Percentiles rank a stretch among this genome's conserved stretches.
phyloP scores from a whole-genome alignment of 441 rosid species.

The Gossypium laxum region DNA sequence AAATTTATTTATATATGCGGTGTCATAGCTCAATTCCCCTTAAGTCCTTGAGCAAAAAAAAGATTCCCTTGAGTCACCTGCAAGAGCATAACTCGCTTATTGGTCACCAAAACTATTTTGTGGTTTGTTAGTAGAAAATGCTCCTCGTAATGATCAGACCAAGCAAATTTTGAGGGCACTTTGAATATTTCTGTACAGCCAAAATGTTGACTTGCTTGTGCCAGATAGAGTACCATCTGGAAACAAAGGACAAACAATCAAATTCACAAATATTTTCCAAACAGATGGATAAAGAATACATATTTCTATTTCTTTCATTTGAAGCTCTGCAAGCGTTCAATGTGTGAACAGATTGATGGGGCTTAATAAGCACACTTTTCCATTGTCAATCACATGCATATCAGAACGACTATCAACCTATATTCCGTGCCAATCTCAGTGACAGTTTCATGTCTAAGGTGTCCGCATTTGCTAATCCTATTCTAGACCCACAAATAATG shows the following conservation, averaged over 20 bases:
- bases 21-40: conserved; percentile 10
- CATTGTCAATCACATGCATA: neutral
- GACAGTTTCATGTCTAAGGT: neutral
- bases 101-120: conserved; percentile 71
- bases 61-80: conserved; percentile 43
- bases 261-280: conserved; percentile 18
- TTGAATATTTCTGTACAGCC: conserved; percentile 89
- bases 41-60: conserved; percentile 10
- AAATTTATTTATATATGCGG: neutral
- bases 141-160: conserved; percentile 78
- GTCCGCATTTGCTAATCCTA: neutral
- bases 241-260: conserved; percentile 18
- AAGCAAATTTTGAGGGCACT: conserved; percentile 90
- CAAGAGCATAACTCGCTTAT: conserved; percentile 70
- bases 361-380: neutral
- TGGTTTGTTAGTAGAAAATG: conserved; percentile 71
- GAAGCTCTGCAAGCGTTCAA: neutral
- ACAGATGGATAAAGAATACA: neutral
- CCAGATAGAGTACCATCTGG: conserved; percentile 85
- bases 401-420: neutral
- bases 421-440: neutral
- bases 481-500: neutral
- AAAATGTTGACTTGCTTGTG: conserved; percentile 79
- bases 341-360: neutral
- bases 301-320: neutral